A percentile compares a stretch with the other conserved stretches of the same genome.
These are phyloP conservation scores for Lathyrus tuberosus DNA, from an alignment of 306 rosid genomes.

Conservation along the genomic window DNA sequence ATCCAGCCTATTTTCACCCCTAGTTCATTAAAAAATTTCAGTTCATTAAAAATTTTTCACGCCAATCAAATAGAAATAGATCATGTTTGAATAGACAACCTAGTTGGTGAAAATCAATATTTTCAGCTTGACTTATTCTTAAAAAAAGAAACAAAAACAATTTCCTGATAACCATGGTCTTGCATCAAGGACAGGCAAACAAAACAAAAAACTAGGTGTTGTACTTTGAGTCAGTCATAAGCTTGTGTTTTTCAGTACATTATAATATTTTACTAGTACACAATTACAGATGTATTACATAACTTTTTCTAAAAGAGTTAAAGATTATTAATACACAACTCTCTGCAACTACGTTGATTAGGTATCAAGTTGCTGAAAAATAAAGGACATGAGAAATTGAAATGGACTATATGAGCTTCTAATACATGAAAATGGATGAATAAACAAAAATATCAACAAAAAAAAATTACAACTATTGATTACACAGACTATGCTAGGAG, in stretches of 20 bases:
- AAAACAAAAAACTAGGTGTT: too few species aligned
- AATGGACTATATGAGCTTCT: slow-evolving; percentile 34
- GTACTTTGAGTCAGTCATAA: too few species aligned
- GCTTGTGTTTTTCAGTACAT: too few species aligned
- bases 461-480: slow-evolving; percentile 39
- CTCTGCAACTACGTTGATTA: not conserved
- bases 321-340: slow-evolving; percentile 10
- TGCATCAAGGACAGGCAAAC: too few species aligned
- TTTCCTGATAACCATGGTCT: too few species aligned
- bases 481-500: slow-evolving; percentile 46
- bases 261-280: not conserved
- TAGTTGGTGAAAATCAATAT: too few species aligned
- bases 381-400: slow-evolving; percentile 30
- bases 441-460: slow-evolving; percentile 37
- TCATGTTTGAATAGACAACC: too few species aligned
- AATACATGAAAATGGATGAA: slow-evolving; percentile 48
- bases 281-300: slow-evolving; percentile 1
- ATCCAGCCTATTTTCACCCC: too few species aligned
- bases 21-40: too few species aligned
- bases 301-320: not conserved
- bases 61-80: not conserved
- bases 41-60: not conserved
- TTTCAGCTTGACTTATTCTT: too few species aligned
- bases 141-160: too few species aligned
- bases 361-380: slow-evolving; percentile 22